Evolutionary conservation across 2,329 filamentous ascomycete species (phyloP), one percentile per base, ranked within the genome.

Genomic region (Claviceps sp.): DNA sequence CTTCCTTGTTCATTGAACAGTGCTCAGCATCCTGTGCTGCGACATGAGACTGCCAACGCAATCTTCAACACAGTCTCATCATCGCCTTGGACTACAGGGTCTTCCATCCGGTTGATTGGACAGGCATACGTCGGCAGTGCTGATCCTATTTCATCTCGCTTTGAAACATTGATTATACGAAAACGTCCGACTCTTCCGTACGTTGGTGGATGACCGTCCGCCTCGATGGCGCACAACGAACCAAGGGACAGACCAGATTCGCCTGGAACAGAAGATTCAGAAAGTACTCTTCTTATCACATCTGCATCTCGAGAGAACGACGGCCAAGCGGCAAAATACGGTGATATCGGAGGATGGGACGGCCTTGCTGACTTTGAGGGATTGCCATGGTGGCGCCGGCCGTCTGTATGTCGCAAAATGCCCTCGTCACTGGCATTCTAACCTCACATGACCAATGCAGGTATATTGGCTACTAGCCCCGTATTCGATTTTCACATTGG

Each of bases 401-500:
- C 84, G 14, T 84, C 80, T 47, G 79, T 84, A 70, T 18, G 51
- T 53, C 37, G 11, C 38, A 9, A 57, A 76, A 55, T 48, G 45
- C 18, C 16, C 51, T 47, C 49, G 16, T 22, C 30, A 54, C 51
- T 24, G 22, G 30, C 40, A 36, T 43, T n/a, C 18, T 16, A 4
- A 37, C 36, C 49, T 65, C 57, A 67, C 57, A 50, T 46, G 20
- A 5, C 8, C 54, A 20, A 30, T 48, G 37, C 55, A 87, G 87
- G 79, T 94, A 50, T 87, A 76, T 67, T 97, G 89, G 87, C 74
- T 97, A 4, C 67, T 97, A 7, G 80, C 78, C 0, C 87, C 89
- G 0, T 93, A 90, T 67, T 75, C 86, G 52, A 68, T 95, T 45
- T 91, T 89, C 63, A 88, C 89, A 0, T 72, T 94, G 51, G 89